Evolutionary conservation across 2,329 filamentous ascomycete genomes (phyloP), one percentile per base, ranked within the genome.

Genomic region (Colletotrichum sp.): DNA sequence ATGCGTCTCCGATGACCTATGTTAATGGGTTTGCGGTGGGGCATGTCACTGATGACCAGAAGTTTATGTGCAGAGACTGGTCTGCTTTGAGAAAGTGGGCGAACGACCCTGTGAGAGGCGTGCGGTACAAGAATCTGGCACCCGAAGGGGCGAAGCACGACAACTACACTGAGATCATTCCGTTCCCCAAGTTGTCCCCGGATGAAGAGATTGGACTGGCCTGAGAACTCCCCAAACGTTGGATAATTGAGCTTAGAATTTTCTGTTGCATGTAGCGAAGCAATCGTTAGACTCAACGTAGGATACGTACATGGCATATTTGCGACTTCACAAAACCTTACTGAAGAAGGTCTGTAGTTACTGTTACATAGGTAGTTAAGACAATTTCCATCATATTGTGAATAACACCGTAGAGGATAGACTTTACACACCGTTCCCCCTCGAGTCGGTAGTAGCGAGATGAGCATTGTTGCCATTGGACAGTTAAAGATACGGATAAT

Each of bases 61-160:
- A 74, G 49, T 71, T 71, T 15, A 71, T 65, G 60, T 74, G 72
- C 34, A 55, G 72, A 18, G 72, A 74, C 49, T 74, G 66, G 66
- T 59, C 67, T 6, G 72, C 72, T 10, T 18, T 74, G 34, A 15
- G 72, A 1, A 71, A 30, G 21, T 74, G 72, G 72, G 72, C 72
- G 1, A 74, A 74, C 21, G 67, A 74, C 13, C 72, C 72, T 12
- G 67, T 74, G 1, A 36, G 72, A 13, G 72, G 72, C 0, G 62
- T 74, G 8, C 30, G 72, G 4, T 74, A 71, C 15, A 74, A 74
- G 26, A 74, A 74, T 3, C 24, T 71, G 12, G 67, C 67, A 7
- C 34, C 66, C 1, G 67, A 70, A n/a, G 72, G 72, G 6, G 72
- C 59, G 8, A 59, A 59, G 32, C 36, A 74, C 8, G 72, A 71